Evolutionary conservation across 306 rosid genomes (phyloP).

Genomic region (Alnus glutinosa): DNA sequence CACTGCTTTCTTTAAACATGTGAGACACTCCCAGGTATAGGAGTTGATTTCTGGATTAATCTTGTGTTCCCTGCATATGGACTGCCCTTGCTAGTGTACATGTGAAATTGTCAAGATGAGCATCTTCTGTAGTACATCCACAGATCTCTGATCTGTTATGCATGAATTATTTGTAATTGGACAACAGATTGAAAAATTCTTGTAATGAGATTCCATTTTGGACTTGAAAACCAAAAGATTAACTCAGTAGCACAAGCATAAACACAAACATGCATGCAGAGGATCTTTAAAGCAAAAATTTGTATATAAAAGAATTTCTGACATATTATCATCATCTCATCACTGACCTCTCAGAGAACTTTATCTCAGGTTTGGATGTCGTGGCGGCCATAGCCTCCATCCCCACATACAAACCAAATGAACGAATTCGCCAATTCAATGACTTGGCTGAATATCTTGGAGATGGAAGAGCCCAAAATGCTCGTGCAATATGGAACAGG

Average conservation of each 20-base stretch:
- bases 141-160: not conserved
- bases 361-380: constrained; percentile 74
- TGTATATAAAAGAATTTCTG: not conserved
- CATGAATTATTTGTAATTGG: not conserved
- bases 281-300: not conserved
- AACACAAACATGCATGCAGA: not conserved
- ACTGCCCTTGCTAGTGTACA: too few species aligned
- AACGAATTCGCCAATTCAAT: constrained; percentile 82
- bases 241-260: not conserved
- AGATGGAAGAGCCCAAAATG: constrained; percentile 87
- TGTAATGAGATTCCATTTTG: not conserved
- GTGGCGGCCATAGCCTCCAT: constrained; percentile 76
- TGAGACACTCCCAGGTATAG: not conserved
- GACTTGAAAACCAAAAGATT: not conserved
- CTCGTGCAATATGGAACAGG: constrained; percentile 77
- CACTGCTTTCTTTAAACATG: not conserved
- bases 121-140: not conserved
- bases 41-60: not conserved
- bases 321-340: not conserved
- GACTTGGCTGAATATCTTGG: constrained; percentile 81
- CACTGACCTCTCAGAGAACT: constrained; percentile 32
- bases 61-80: not conserved
- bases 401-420: constrained; percentile 78
- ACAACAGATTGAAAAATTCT: not conserved
- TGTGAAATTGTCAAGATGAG: not conserved